A percentile compares a stretch with the other conserved stretches of the same genome.
phyloP scores from a whole-genome alignment of 23 red algal species.

The Gracilaria domingensis region DNA sequence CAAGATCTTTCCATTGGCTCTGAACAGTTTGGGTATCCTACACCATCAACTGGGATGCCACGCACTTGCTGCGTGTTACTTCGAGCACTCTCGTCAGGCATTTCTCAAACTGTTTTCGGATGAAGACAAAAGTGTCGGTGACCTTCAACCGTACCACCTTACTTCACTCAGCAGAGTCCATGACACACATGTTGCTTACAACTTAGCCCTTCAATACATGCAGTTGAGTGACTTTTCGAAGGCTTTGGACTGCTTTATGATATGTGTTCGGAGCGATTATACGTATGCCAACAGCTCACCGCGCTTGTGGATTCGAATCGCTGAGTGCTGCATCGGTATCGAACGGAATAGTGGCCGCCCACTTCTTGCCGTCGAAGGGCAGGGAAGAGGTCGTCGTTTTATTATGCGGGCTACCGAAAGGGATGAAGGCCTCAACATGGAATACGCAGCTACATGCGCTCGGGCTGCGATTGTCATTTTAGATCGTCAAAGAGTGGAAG shows the following conservation, averaged over 20 bases:
- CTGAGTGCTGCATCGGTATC: slow-evolving; percentile 66
- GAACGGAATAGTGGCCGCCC: slow-evolving; percentile 35
- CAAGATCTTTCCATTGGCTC: slow-evolving; percentile 43
- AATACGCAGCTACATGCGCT: slow-evolving; percentile 70
- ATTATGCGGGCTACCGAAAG: slow-evolving; percentile 43
- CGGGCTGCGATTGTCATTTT: slow-evolving; percentile 55
- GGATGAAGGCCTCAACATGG: slow-evolving; percentile 57
- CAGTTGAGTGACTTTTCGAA: slow-evolving; percentile 49
- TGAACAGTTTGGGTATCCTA: slow-evolving; percentile 69
- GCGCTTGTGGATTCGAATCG: slow-evolving; percentile 73
- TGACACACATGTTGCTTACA: slow-evolving; percentile 66
- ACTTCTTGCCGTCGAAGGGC: slow-evolving; percentile 46
- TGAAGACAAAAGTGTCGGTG: background rate
- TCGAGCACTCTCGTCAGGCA: slow-evolving; percentile 52
- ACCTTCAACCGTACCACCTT: background rate
- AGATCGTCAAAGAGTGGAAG: slow-evolving; percentile 19
- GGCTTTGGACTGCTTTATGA: slow-evolving; percentile 50
- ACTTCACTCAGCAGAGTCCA: slow-evolving; percentile 24
- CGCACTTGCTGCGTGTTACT: slow-evolving; percentile 70
- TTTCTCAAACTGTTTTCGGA: slow-evolving; percentile 37
- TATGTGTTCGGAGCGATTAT: slow-evolving; percentile 37
- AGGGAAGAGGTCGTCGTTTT: slow-evolving; percentile 61
- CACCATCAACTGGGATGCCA: slow-evolving; percentile 66
- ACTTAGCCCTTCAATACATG: slow-evolving; percentile 71
- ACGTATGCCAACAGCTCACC: slow-evolving; percentile 38